Base-by-base conservation (phyloP, 768 basidiomycete species). In the Austroboletus festivus region DNA sequence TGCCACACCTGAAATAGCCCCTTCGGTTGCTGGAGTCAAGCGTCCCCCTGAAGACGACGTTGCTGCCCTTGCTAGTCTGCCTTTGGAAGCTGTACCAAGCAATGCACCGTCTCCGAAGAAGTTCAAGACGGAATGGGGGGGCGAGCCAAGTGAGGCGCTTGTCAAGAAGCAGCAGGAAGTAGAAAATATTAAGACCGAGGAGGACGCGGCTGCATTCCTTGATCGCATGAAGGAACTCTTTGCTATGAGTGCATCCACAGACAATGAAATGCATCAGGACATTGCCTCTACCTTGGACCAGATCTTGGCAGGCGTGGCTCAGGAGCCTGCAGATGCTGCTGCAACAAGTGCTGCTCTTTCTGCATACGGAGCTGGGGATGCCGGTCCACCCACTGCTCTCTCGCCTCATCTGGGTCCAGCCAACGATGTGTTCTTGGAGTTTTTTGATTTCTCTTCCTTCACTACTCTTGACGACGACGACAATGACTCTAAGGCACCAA, bases 381-480 rank as follows among this genome's bases (percentile, higher is more conserved):
- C 54, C 23, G 60, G 57, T 21, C 67, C 59, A 60, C 70, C 60
- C 49, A 70, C 48, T 54, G 68, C 50, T 53, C 65, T 51, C 51
- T 73, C 51, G 52, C 73, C 47, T 58, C 73, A 48, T 46, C 62
- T 52, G 64, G 69, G 50, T 40, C 72, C 67, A 51, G 68, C 56
- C 62, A 72, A 53, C 54, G 64, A 60, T 37, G 62, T 62, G 2
- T 58, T 71, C 13, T 77, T 77, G 55, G 75, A 82, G 20, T 80
- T 81, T 43, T 77, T 89, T 62, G 86, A 89, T 64, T 85, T 85
- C 54, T 80, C 86, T 39, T 76, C 75, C 7, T 85, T 77, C 54
- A 72, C 73, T 43, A 73, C 72, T 15, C 63, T 63, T 33, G 67
- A 71, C 10, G 81, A 80, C 19, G 85, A 87, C 48, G 84, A 84